Evolutionary conservation across 2,329 filamentous ascomycete species (phyloP).

Genomic region (Penicillium sp.): DNA sequence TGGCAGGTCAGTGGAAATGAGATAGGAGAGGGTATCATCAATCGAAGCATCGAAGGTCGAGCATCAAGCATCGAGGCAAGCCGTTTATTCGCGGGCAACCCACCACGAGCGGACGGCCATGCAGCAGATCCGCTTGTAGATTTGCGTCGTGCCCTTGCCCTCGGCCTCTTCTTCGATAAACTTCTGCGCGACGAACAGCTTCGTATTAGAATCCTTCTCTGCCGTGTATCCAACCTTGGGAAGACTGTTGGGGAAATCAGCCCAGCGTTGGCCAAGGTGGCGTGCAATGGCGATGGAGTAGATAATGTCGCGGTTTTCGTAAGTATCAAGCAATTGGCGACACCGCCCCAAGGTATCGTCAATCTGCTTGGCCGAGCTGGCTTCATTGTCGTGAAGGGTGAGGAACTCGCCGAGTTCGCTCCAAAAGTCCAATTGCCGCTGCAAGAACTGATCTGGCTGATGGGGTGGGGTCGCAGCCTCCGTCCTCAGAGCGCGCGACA

Average conservation of each 20-base stretch:
- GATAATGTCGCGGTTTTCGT: constrained; percentile 86
- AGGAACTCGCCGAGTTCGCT: constrained; percentile 72
- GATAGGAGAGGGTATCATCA: background rate
- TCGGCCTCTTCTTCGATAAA: constrained; percentile 68
- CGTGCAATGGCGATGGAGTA: constrained; percentile 84
- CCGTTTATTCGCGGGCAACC: constrained; percentile 38
- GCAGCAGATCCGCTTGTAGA: constrained; percentile 69
- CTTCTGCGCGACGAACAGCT: constrained; percentile 68
- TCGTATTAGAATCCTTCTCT: constrained; percentile 67
- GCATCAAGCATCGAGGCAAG: background rate
- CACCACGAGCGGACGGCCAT: constrained; percentile 64
- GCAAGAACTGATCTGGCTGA: constrained; percentile 55
- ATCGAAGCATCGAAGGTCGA: background rate
- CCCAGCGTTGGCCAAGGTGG: constrained; percentile 68
- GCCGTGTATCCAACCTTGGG: constrained; percentile 61
- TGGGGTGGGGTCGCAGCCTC: constrained; percentile 38
- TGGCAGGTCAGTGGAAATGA: constrained; percentile 1
- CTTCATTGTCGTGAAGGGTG: constrained; percentile 62
- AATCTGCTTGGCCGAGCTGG: constrained; percentile 56
- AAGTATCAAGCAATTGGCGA: constrained; percentile 71
- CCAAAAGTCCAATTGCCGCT: constrained; percentile 79
- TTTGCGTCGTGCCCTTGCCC: constrained; percentile 71
- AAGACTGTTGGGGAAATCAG: constrained; percentile 59
- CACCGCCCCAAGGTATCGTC: constrained; percentile 67
- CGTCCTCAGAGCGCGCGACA: constrained; percentile 46